Conservation (phyloP, 805 yeast genomes). For the Zygoascus bituminiphila region DNA sequence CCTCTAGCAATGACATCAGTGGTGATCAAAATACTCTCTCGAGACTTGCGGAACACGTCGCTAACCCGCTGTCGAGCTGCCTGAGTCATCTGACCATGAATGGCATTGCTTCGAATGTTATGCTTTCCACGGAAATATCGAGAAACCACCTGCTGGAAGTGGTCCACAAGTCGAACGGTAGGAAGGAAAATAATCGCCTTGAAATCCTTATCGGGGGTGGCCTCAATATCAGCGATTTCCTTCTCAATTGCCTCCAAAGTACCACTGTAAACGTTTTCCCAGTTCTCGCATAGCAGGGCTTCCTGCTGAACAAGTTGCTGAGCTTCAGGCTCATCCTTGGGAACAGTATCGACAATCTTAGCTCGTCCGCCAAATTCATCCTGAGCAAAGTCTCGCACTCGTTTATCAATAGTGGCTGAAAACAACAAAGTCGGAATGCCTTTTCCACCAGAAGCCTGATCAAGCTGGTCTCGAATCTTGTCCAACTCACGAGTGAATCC, state of each 20-base stretch:
- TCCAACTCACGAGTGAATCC: slow-evolving; percentile 64
- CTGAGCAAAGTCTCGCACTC: slow-evolving; percentile 59
- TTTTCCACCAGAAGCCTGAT: slow-evolving; percentile 24
- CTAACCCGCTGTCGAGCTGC: slow-evolving; percentile 55
- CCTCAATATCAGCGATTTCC: slow-evolving; percentile 28
- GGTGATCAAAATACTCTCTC: slow-evolving; percentile 57
- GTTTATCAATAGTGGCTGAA: slow-evolving; percentile 78
- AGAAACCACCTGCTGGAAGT: slow-evolving; percentile 39
- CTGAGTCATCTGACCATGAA: slow-evolving; percentile 75
- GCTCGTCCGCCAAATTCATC: slow-evolving; percentile 31
- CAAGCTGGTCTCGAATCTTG: slow-evolving; percentile 45
- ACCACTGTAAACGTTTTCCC: slow-evolving; percentile 53
- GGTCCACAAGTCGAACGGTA: slow-evolving; percentile 61
- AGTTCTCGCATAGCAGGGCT: slow-evolving; percentile 43
- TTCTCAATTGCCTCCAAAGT: slow-evolving; percentile 40
- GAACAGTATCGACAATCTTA: slow-evolving; percentile 57
- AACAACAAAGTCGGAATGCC: slow-evolving; percentile 59
- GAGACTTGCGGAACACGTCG: slow-evolving; percentile 41
- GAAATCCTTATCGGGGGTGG: slow-evolving; percentile 31
- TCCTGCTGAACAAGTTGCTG: slow-evolving; percentile 73
- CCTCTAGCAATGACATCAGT: slow-evolving; percentile 97
- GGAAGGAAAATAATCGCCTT: slow-evolving; percentile 82
- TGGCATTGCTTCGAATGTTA: slow-evolving; percentile 12
- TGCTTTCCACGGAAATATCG: slow-evolving; percentile 11
- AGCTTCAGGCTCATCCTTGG: slow-evolving; percentile 61